Percentiles rank a stretch among this genome's conserved stretches.
Conservation (phyloP, 495 filamentous ascomycete genomes). For the Xanthoparmelia taractica region DNA sequence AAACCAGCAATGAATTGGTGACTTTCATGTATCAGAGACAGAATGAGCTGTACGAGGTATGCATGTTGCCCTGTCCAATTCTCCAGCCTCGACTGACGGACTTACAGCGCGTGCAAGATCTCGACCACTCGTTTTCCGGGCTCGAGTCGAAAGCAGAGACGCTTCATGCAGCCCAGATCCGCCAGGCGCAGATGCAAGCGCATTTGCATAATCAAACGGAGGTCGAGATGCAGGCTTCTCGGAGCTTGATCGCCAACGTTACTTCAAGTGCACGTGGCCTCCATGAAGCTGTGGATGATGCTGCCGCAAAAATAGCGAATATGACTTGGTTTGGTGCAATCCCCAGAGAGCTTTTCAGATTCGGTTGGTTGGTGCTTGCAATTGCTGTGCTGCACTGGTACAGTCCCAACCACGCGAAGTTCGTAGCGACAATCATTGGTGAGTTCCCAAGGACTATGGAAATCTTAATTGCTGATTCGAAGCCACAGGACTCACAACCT, state of each 20-base stretch:
- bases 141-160: conserved; percentile 33
- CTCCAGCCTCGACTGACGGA: conserved; percentile 19
- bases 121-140: conserved; percentile 33
- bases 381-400: not conserved
- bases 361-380: conserved; percentile 2
- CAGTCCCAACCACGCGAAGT: not conserved
- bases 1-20: conserved; percentile 29
- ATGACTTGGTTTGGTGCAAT: conserved; percentile 24
- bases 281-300: conserved; percentile 37
- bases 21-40: conserved; percentile 20
- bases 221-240: conserved; percentile 32
- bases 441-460: not conserved
- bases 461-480: not conserved
- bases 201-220: conserved; percentile 35
- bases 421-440: not conserved
- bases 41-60: conserved; percentile 20
- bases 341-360: conserved; percentile 12
- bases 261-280: conserved; percentile 36
- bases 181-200: conserved; percentile 34
- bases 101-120: conserved; percentile 32
- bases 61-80: not conserved
- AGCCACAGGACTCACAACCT: not conserved
- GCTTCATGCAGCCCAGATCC: conserved; percentile 34
- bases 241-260: conserved; percentile 36
- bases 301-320: conserved; percentile 32